Percentiles rank a stretch among this genome's conserved stretches.
Conservation (phyloP, 2,329 filamentous ascomycete species). For the Fusarium brevicatenulatum region DNA sequence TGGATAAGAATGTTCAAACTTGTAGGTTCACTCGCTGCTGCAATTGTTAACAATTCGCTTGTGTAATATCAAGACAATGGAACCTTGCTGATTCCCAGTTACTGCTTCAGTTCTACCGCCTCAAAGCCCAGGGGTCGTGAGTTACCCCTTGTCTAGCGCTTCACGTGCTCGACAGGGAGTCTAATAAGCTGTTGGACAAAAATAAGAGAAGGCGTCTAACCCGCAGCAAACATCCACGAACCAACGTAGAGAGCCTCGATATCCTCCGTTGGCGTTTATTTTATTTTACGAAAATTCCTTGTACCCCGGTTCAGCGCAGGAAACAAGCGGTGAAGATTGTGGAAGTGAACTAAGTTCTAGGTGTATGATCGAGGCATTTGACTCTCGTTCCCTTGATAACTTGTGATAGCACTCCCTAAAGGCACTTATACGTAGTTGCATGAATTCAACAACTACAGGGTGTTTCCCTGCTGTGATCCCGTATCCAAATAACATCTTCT, state of each 20-base stretch:
- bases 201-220: constrained; percentile 1
- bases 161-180: constrained; percentile 20
- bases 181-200: constrained; percentile 3
- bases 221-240: constrained; percentile 3
- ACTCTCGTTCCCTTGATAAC: neutral
- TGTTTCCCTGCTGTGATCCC: constrained; percentile 6
- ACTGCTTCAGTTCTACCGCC: constrained; percentile 18
- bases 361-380: neutral
- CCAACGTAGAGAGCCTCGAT: neutral
- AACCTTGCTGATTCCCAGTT: constrained; percentile 8
- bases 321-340: constrained; percentile 15
- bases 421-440: neutral
- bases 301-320: neutral
- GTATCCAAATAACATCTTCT: neutral
- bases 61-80: neutral
- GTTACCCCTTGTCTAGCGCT: constrained; percentile 16
- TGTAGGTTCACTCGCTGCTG: neutral
- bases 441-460: neutral
- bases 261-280: constrained; percentile 3
- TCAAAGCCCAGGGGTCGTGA: constrained; percentile 5
- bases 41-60: neutral
- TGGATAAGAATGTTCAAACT: neutral
- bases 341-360: neutral
- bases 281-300: neutral
- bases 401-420: neutral